These are phyloP conservation scores for Trebouxia sp. DNA, from an alignment of 139 green algal genomes.

Conservation along the genomic window DNA sequence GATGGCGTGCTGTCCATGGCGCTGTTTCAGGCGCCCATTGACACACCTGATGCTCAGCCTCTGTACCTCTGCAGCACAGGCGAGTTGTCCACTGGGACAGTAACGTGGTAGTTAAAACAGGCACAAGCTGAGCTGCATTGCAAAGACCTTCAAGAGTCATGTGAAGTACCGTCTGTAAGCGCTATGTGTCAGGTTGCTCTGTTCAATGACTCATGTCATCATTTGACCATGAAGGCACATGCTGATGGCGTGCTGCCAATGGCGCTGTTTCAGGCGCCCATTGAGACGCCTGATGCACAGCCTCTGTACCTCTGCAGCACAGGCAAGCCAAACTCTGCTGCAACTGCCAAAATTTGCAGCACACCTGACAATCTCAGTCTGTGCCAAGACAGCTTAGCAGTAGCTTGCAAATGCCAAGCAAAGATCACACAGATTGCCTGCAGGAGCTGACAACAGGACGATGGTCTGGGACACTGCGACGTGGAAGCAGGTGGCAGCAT, in stretches of 20 bases:
- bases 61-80: slow-evolving; percentile 45
- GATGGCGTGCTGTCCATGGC: slow-evolving; percentile 43
- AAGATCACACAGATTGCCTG: too few species aligned
- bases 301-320: slow-evolving; percentile 37
- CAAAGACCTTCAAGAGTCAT: too few species aligned
- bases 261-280: slow-evolving; percentile 40
- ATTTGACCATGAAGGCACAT: slow-evolving; percentile 60
- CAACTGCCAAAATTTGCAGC: too few species aligned
- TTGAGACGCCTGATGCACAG: slow-evolving; percentile 4
- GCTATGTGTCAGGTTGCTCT: too few species aligned
- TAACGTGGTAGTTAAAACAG: slow-evolving; percentile 9
- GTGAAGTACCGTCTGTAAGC: too few species aligned
- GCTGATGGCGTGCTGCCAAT: slow-evolving; percentile 49
- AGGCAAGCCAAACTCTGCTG: slow-evolving; percentile 18
- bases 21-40: slow-evolving; percentile 40
- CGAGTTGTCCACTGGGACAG: too few species aligned
- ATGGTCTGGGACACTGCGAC: slow-evolving; percentile 45
- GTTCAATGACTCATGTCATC: too few species aligned
- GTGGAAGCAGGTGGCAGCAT: slow-evolving; percentile 45
- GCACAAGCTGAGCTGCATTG: too few species aligned
- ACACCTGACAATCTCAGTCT: too few species aligned
- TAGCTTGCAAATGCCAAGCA: too few species aligned
- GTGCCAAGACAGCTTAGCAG: too few species aligned
- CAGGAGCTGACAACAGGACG: slow-evolving; percentile 49
- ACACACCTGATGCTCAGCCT: slow-evolving; percentile 24